A percentile compares a stretch with the other conserved stretches of the same genome.
phyloP scores from a whole-genome alignment of 108 stramenopile species.

The Skeletonema menzelii region DNA sequence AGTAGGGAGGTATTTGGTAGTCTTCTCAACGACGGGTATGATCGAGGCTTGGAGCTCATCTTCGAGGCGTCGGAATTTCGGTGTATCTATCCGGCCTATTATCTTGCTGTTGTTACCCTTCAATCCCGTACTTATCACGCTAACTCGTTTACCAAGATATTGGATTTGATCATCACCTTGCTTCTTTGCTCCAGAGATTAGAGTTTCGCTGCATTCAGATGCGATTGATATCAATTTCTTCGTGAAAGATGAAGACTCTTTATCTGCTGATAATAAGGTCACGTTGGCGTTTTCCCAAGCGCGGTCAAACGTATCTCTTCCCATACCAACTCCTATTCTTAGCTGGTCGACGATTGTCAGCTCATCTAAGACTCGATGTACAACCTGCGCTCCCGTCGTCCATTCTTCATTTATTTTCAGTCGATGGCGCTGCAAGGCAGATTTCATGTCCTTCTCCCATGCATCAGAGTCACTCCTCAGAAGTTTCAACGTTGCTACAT shows the following conservation, averaged over 20 bases:
- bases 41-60: constrained; percentile 50
- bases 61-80: constrained; percentile 38
- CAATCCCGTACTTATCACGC: constrained; percentile 41
- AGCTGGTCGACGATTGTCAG: constrained; percentile 34
- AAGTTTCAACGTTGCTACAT: constrained; percentile 69
- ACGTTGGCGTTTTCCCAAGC: constrained; percentile 55
- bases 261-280: constrained; percentile 14
- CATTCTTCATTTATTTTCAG: constrained; percentile 34
- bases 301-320: constrained; percentile 38
- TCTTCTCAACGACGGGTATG: constrained; percentile 7
- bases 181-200: constrained; percentile 47
- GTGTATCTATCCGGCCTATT: constrained; percentile 67
- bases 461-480: constrained; percentile 64
- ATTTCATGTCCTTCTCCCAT: constrained; percentile 66
- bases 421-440: constrained; percentile 43
- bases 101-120: constrained; percentile 27
- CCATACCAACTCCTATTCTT: constrained; percentile 42
- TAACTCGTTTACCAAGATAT: constrained; percentile 74
- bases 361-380: constrained; percentile 11
- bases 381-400: constrained; percentile 11
- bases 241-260: constrained; percentile 23
- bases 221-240: constrained; percentile 28
- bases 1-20: constrained; percentile 19
- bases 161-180: constrained; percentile 77
- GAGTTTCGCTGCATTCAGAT: constrained; percentile 33